Conservation (phyloP, 2,329 filamentous ascomycete genomes). For the Hymenotorrendiella dingleyae region DNA sequence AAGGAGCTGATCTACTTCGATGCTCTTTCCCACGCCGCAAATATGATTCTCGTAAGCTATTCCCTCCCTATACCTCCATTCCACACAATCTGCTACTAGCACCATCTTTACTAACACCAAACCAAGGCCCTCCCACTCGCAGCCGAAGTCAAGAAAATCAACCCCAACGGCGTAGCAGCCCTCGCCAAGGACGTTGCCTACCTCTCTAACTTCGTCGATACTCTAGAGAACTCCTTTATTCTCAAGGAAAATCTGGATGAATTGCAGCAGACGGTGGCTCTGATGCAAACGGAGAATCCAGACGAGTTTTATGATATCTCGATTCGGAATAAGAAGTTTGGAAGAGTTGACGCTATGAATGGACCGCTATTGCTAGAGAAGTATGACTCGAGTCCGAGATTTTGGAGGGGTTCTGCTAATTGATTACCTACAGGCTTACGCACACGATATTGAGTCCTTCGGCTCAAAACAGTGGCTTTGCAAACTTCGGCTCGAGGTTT, state of each 20-base stretch:
- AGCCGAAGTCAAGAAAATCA: conserved; percentile 75
- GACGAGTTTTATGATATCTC: conserved; percentile 96
- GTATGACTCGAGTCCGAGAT: conserved; percentile 47
- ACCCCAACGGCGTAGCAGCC: conserved; percentile 74
- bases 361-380: conserved; percentile 90
- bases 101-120: conserved; percentile 1
- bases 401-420: conserved; percentile 6
- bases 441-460: conserved; percentile 53
- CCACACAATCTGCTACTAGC: background rate
- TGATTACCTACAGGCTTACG: conserved; percentile 55
- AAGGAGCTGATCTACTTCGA: conserved; percentile 98
- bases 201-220: conserved; percentile 78
- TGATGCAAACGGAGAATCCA: conserved; percentile 84
- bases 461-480: conserved; percentile 54
- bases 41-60: conserved; percentile 65
- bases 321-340: conserved; percentile 86
- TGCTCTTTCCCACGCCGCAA: conserved; percentile 82
- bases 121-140: conserved; percentile 45
- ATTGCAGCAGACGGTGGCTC: conserved; percentile 81
- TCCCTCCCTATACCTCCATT: conserved; percentile 7
- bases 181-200: conserved; percentile 80
- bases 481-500: conserved; percentile 70
- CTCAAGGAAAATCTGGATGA: conserved; percentile 86
- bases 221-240: conserved; percentile 78
- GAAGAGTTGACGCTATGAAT: conserved; percentile 84